Evolutionary conservation across 768 basidiomycete species (phyloP), one percentile per base, ranked within the genome.

Genomic region (Naganishia vishniacii): DNA sequence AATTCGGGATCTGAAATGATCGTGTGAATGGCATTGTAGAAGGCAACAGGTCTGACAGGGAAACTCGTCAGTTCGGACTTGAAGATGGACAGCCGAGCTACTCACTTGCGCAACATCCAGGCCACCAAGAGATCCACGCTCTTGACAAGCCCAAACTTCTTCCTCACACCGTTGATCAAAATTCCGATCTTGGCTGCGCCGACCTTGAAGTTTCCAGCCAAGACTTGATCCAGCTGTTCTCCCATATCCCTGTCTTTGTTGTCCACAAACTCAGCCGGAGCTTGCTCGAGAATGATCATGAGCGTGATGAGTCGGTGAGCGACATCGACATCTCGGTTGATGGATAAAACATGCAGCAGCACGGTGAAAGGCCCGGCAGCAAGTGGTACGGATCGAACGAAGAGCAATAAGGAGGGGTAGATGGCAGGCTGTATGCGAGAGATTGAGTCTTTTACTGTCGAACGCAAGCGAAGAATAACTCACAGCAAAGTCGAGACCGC

Each of bases 371-470:
- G 72, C 12, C 61, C 74, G 23, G 73, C 68, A 18, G 74, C 72
- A 13, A 77, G 71, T 9, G 66, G 68, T 13, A 74, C 59, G 1
- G 72, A 68, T 26, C 75, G 69, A 18, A 72, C 68, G 29, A 75
- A 69, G 18, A 77, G 69, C 41, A 77, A 59, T n/a, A 75, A 59
- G 13, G 74, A 69, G 11, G 75, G 73, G 59, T 73, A 75, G 2
- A 75, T 71, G 23, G 75, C 72, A 20, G 74, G 70, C 71, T 73
- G 51, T 2, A 20, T 7, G 29, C 7, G 32, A 41, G 2, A 13
- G 31, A 3, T 8, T 46, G 34, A 37, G 25, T 15, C 13, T 15
- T n/a, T 34, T 41, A 11, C 4, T 20, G 41, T 29, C 28, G 41
- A 15, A 56, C 11, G 29, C 26, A 26, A n/a, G 0, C 16, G 41